These are phyloP conservation scores for Plasmodium chabaudi DNA, from an alignment of 169 alveolate species.

Conservation along the genomic window DNA sequence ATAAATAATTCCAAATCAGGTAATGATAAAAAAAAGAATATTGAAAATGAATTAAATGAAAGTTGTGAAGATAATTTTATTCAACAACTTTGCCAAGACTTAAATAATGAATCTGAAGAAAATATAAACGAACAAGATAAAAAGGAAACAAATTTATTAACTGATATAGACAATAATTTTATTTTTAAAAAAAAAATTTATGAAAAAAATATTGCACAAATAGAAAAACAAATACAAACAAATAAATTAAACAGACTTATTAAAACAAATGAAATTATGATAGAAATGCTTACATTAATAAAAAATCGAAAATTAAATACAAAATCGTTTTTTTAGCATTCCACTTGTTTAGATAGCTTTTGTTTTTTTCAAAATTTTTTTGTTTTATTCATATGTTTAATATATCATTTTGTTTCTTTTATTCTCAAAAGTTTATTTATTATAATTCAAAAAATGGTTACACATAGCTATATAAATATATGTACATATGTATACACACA, in stretches of 20 bases:
- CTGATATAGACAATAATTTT: not conserved
- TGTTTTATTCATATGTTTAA: no score
- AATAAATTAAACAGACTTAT: slow-evolving; percentile 46
- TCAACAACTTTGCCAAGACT: slow-evolving; percentile 12
- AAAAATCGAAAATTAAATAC: slow-evolving; percentile 50
- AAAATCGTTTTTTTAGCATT: not conserved
- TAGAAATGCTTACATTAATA: slow-evolving; percentile 42
- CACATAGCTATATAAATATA: no score
- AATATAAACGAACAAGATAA: not conserved
- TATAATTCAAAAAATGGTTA: no score
- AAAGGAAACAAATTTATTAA: not conserved
- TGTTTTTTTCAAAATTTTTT: no score
- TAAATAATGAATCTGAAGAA: slow-evolving; percentile 7
- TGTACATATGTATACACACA: no score
- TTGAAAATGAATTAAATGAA: not conserved
- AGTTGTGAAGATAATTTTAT: not conserved
- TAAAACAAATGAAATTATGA: slow-evolving; percentile 27
- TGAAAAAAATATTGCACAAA: slow-evolving; percentile 63
- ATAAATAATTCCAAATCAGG: no score
- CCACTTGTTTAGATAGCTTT: not conserved
- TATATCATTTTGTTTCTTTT: no score
- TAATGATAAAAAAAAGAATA: no score
- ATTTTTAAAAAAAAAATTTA: slow-evolving; percentile 54
- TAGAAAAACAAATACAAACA: slow-evolving; percentile 55
- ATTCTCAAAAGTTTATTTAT: no score